These are phyloP conservation scores for Solanum chilense DNA, from an alignment of 257 asterid species.

Conservation along the genomic window DNA sequence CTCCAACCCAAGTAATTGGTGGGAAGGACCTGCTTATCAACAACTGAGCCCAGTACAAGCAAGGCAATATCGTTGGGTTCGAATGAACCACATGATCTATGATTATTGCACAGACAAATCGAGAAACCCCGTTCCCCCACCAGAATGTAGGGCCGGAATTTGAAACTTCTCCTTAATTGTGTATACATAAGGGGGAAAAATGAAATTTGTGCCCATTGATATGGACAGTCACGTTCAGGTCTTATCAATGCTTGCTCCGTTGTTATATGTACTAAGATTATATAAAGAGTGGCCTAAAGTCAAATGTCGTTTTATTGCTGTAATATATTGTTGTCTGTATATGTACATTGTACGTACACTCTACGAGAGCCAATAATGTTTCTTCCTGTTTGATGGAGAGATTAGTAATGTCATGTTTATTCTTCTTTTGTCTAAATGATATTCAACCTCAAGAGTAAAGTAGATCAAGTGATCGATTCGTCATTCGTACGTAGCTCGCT, in stretches of 20 bases:
- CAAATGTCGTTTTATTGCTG: neutral
- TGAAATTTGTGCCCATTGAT: neutral
- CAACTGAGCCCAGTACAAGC: conserved; percentile 43
- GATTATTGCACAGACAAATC: conserved; percentile 84
- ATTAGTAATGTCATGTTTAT: neutral
- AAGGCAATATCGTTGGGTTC: conserved; percentile 66
- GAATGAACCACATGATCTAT: conserved; percentile 57
- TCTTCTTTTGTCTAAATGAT: neutral
- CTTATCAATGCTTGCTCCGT: neutral
- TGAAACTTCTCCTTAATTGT: neutral
- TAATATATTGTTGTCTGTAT: neutral
- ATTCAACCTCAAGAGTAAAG: neutral
- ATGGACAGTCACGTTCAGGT: neutral
- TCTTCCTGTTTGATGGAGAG: neutral
- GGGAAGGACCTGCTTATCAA: conserved; percentile 62
- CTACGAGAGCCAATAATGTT: neutral
- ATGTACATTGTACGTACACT: neutral
- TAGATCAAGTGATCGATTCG: neutral
- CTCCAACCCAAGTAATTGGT: conserved; percentile 51
- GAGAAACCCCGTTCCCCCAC: conserved; percentile 49
- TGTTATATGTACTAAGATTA: neutral
- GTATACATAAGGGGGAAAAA: neutral
- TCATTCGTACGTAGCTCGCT: neutral
- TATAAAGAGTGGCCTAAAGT: neutral
- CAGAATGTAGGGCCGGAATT: conserved; percentile 19